Base-by-base conservation (phyloP, 2,329 filamentous ascomycete genomes). In the Neopestalotiopsis sp. region DNA sequence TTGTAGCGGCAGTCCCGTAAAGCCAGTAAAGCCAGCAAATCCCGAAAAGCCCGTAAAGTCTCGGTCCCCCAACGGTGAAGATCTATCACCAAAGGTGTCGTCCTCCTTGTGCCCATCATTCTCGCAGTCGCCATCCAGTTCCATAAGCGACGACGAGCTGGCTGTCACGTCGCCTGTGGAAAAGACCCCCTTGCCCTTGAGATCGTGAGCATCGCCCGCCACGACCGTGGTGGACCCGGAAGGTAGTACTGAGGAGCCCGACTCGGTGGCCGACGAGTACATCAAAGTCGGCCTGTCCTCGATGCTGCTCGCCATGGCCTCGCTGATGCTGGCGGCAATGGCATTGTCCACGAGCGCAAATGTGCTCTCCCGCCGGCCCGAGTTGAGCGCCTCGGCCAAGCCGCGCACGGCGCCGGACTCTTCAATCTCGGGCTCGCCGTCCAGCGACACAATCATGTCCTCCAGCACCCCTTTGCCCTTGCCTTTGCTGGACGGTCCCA, bases 281-380 rank as follows among this genome's bases (percentile, higher is more conserved):
- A 24, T 20, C 28, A 70, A 67, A 14, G 70, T 28, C 3, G 68
- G 30, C 28, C 65, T 66, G 40, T 74, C 71, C n/a, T 68, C 72
- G 40, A 78, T 71, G 24, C 73, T 71, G 12, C 75, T 77, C 20
- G 73, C 71, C 74, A 79, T 75, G 38, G 77, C 77, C 68, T 79
- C 77, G 42, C 73, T 72, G 45, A 79, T 75, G 32, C 74, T 77
- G 32, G 73, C 75, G 9, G 75, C 67, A 40, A 78, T 70, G 9
- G 73, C 73, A n/a, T 73, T 73, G 67, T 76, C 70, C 38, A 77
- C 74, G 17, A 12, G 20, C 7, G 66, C 67, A 61, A 70, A 70
- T 24, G 59, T 28, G 45, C 69, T 45, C 1, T 65, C 68, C 3
- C 40, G 59, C 1, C 24, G 45, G 10, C 10, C 32, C 53, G 58